phyloP scores from a whole-genome alignment of 2,329 filamentous ascomycete species.

The Penicillium vulpinum region DNA sequence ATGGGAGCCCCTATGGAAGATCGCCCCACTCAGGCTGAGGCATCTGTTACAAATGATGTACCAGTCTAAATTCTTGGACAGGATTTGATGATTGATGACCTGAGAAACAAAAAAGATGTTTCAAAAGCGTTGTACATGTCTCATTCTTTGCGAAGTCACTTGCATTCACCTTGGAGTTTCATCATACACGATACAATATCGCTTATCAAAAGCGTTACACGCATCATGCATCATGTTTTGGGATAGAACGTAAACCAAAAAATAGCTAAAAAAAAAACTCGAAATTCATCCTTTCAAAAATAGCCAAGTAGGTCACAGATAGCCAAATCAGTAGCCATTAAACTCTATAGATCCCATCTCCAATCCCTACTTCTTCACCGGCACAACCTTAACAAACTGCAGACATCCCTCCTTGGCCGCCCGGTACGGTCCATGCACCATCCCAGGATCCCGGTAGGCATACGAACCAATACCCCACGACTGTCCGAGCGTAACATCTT shows the following conservation, averaged over 20 bases:
- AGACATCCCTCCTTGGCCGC: constrained; percentile 38
- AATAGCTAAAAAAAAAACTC: neutral
- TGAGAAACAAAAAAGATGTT: neutral
- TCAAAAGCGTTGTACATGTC: neutral
- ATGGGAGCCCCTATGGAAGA: neutral
- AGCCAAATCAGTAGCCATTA: neutral
- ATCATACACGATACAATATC: neutral
- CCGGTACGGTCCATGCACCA: constrained; percentile 43
- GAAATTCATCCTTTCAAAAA: neutral
- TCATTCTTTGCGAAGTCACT: neutral
- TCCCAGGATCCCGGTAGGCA: constrained; percentile 44
- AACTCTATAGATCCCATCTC: neutral
- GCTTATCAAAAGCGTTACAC: neutral
- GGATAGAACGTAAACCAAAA: neutral
- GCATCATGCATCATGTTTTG: neutral
- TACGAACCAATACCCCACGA: constrained; percentile 40
- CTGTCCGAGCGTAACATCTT: constrained; percentile 32
- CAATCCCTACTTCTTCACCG: neutral
- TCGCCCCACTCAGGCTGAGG: neutral
- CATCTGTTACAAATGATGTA: neutral
- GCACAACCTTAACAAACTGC: constrained; percentile 31
- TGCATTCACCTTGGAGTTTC: neutral
- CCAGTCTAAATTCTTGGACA: neutral
- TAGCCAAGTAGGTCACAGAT: too few relatives aligned
- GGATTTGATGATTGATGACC: constrained; percentile 6